Base-by-base conservation (phyloP, 192 early-diverging fungal species). In the Coemansia sp. region DNA sequence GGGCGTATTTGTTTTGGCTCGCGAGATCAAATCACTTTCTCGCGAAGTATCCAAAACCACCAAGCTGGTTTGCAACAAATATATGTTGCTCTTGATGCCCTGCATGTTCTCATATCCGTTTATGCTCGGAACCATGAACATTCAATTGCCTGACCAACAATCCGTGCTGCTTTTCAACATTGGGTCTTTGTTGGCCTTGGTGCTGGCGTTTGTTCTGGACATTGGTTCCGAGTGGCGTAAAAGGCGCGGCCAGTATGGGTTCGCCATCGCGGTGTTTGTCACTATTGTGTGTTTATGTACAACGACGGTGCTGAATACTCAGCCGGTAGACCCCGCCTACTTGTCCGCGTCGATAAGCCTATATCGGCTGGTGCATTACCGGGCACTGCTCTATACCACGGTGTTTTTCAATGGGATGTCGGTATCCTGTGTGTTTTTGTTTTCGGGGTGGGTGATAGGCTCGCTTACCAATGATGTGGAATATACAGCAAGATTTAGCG, bases 101-200 rank as follows among this genome's bases (percentile, higher is more conserved):
- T 63, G 48, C 41, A 59, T 70, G 61, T 70, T 70, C 26, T 45
- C 61, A 11, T 45, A 44, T 11, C 51, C 68, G n/a, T 65, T 65
- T 19, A 26, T 40, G 3, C 12, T 58, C 1, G 55, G 62, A 20
- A 51, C 48, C 20, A 23, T 64, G 52, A 55, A 49, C 1, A 42
- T 57, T 14, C 6, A 37, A 11, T 50, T 64, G 6, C 55, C 55
- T 0, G 37, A 57, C 41, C 13, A 31, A 16, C 48, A 37, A 12
- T 46, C 55, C 7, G 55, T 58, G 16, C n/a, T 58, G 13, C 13
- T 65, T n/a, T 58, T 52, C 14, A 58, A 65, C 8, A 18, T 45
- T 3, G 63, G 63, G 1, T 50, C 63, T 1, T 14, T 65, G 23
- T 20, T 30, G 20, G 62, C 48, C 6, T 16, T 65, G 13, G 41